phyloP scores from a whole-genome alignment of 805 yeast species.

The Komagataella mondaviorum region DNA sequence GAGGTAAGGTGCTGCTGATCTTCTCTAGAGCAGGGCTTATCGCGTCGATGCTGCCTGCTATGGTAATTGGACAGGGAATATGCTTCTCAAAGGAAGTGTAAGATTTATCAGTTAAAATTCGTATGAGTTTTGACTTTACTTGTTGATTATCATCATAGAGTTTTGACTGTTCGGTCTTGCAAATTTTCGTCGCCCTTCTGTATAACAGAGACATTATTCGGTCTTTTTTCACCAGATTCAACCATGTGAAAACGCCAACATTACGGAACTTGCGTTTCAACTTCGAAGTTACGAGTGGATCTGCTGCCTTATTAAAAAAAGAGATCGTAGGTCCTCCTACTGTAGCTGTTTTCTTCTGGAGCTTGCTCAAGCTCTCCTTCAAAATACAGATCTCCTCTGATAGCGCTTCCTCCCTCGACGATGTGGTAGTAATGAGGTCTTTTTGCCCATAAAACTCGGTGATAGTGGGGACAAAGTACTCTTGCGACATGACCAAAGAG shows the following conservation, averaged over 20 bases:
- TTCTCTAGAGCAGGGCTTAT: neutral
- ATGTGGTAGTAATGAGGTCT: neutral
- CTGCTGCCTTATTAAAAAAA: neutral
- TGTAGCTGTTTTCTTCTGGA: neutral
- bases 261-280: neutral
- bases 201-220: slow-evolving; percentile 3
- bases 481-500: neutral
- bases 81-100: slow-evolving; percentile 2
- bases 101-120: slow-evolving; percentile 1
- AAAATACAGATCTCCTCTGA: neutral
- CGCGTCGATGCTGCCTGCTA: slow-evolving; percentile 4
- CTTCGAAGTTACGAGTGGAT: neutral
- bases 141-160: neutral
- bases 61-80: neutral
- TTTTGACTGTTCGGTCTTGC: slow-evolving; percentile 1
- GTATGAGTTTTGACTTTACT: neutral
- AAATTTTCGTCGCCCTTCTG: slow-evolving; percentile 3
- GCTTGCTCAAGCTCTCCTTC: neutral
- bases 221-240: slow-evolving; percentile 1
- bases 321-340: neutral
- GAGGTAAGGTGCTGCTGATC: slow-evolving; percentile 9
- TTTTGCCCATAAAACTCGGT: neutral
- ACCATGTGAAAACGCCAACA: slow-evolving; percentile 1
- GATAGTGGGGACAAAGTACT: neutral
- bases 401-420: neutral